Base-by-base conservation (phyloP, 1,284 basidiomycete genomes). In the Inonotus hispidus region DNA sequence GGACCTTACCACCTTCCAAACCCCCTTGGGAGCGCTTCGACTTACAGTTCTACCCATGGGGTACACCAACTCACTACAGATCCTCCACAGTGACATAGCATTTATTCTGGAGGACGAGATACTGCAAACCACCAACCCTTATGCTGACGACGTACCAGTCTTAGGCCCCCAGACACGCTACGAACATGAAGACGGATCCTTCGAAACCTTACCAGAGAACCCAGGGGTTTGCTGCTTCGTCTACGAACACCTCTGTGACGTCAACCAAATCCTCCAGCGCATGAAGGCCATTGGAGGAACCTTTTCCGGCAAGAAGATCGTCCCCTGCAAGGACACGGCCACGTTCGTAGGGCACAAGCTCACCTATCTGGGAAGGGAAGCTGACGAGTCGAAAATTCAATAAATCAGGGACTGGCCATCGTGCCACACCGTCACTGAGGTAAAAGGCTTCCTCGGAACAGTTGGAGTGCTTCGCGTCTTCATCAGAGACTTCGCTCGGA, bases 181-280 rank as follows among this genome's bases (percentile, higher is more conserved):
- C n/a, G n/a, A n/a, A n/a, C n/a, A n/a, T n/a, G n/a, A n/a, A n/a
- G n/a, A n/a, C n/a, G n/a, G n/a, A n/a, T n/a, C n/a, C n/a, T n/a
- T n/a, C n/a, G n/a, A n/a, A n/a, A n/a, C 60, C 1, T 63, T 75
- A 0, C 32, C 63, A 3, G 70, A 69, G 25, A 75, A 77, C 56
- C 64, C 67, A 19, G 68, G 68, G 1, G 74, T 77, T 14, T 43
- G 72, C 5, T 38, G 69, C 3, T 77, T 75, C 58, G 65, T 76
- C 1, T 76, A 68, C 71, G 71, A 75, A 66, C 72, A 76, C 64
- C 60, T 68, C 0, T 10, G 63, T 5, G 69, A 73, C 63, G 65
- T 75, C 0, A 65, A 73, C 45, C 39, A 65, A 19, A 66, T 73
- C 16, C 65, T 73, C 58, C 69, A 72, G 29, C 53, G 58, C 2